Evolutionary conservation across 305 asterid species (phyloP), one percentile per base, ranked within the genome.

Genomic region (Fraxinus paxiana): DNA sequence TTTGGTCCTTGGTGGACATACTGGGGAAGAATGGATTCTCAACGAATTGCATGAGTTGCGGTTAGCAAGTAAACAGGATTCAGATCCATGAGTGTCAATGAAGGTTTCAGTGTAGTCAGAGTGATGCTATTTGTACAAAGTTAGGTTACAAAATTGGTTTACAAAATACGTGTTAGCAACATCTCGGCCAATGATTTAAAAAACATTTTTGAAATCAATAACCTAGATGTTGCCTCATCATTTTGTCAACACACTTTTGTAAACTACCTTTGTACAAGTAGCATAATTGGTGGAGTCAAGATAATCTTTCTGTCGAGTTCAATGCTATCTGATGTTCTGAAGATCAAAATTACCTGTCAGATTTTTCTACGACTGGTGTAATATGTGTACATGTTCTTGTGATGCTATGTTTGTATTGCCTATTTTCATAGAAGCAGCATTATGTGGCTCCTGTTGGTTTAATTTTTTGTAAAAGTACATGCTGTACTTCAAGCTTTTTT

Each of bases 21-120:
- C 97, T 0, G 98, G 98, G 37, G 98, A 94, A 82, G 98, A 94
- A 73, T 94, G 98, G 98, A 78, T 95, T 69, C 89, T 95, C 1
- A 95, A 90, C 63, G 98, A 95, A 63, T 82, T 95, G 85, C 95
- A 95, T 71, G 98, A 95, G 75, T 84, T 95, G 87, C 90, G 97
- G 87, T 86, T 95, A 74, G 98, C 98, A 0, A 93, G 92, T 80
- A 90, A 86, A 82, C 98, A 95, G 81, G 98, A 93, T 82, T 92
- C 90, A 0, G 94, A 90, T 80, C 85, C 81, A 20, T 91, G 87
- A 84, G 20, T 37, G 43, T 18, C n/a, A 54, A 38, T 35, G 78
- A n/a, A 31, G 34, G 73, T 13, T 54, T 18, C 51, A 56, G 12
- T 33, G 5, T 26, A 26, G 28, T 26, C 28, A 30, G 18, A 46